phyloP scores from a whole-genome alignment of 495 filamentous ascomycete genomes.

The Pseudoneurospora amorphoporcata region DNA sequence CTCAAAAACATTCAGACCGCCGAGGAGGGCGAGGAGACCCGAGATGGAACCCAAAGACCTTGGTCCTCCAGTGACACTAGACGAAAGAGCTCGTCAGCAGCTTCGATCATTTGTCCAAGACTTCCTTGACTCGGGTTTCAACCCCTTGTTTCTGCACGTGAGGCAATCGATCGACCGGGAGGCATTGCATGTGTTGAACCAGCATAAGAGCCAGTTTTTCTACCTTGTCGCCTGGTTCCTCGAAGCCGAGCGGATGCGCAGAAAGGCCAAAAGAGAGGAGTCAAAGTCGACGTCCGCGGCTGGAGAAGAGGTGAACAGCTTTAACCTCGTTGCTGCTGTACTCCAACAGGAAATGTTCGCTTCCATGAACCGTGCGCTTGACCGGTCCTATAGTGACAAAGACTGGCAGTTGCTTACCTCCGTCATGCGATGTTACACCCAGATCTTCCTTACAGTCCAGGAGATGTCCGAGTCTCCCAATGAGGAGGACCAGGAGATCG shows the following conservation, averaged over 20 bases:
- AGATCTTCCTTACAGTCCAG: constrained; percentile 82
- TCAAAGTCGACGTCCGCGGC: constrained; percentile 26
- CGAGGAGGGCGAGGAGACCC: constrained; percentile 50
- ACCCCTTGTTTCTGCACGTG: constrained; percentile 79
- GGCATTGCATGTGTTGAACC: constrained; percentile 65
- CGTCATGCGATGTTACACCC: constrained; percentile 82
- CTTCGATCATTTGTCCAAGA: constrained; percentile 80
- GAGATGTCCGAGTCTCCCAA: constrained; percentile 78
- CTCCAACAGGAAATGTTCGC: constrained; percentile 90
- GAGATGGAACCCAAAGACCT: constrained; percentile 65
- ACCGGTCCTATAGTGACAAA: constrained; percentile 66
- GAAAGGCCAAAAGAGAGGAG: constrained; percentile 42
- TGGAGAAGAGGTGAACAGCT: constrained; percentile 59
- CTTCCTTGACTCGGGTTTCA: constrained; percentile 92
- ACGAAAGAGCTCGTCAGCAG: constrained; percentile 55
- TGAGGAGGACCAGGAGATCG: constrained; percentile 95
- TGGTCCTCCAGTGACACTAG: constrained; percentile 58
- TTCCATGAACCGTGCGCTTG: constrained; percentile 73
- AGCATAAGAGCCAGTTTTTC: constrained; percentile 76
- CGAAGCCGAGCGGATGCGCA: constrained; percentile 71
- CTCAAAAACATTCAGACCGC: constrained; percentile 81
- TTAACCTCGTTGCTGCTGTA: constrained; percentile 76
- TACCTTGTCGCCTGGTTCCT: constrained; percentile 94
- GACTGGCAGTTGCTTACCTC: constrained; percentile 79
- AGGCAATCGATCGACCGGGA: constrained; percentile 87